Conservation (phyloP, 352 stramenopile genomes). For the Phytophthora sp. region DNA sequence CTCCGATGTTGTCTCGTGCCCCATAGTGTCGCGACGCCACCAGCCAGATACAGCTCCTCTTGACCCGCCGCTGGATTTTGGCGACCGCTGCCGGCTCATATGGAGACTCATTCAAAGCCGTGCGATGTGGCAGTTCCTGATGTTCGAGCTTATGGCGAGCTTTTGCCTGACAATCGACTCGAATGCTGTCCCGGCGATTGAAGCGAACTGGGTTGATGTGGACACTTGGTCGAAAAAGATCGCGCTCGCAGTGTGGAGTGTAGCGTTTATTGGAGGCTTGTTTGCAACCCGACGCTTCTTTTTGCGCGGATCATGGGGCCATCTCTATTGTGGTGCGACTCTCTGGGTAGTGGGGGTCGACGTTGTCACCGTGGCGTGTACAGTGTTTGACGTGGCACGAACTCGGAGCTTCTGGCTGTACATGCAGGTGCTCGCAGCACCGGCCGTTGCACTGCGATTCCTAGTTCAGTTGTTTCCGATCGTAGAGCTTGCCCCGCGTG, state of each 20-base stretch:
- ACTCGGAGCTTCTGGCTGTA: conserved; percentile 66
- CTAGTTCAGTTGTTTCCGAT: conserved; percentile 64
- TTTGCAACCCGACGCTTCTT: conserved; percentile 62
- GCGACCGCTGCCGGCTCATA: conserved; percentile 49
- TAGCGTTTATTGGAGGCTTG: conserved; percentile 67
- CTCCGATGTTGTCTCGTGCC: conserved; percentile 10
- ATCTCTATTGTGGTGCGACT: conserved; percentile 56
- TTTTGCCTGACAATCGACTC: conserved; percentile 67
- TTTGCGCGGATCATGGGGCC: conserved; percentile 57
- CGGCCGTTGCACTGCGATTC: conserved; percentile 52
- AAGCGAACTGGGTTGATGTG: conserved; percentile 65
- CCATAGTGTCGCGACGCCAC: background rate
- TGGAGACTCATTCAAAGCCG: conserved; percentile 71
- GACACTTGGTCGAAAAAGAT: conserved; percentile 57
- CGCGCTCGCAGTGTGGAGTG: conserved; percentile 49
- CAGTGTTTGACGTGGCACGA: conserved; percentile 57
- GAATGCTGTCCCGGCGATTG: conserved; percentile 51
- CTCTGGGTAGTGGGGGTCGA: conserved; percentile 65
- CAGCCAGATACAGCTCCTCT: conserved; percentile 8
- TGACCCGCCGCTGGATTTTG: conserved; percentile 22
- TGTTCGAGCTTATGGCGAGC: conserved; percentile 65
- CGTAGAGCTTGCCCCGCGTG: conserved; percentile 59
- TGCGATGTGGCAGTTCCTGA: conserved; percentile 77
- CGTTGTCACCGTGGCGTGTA: conserved; percentile 50
- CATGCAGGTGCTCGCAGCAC: conserved; percentile 50